Conservation (phyloP, 176 grass and related monocot species). For the Eragrostis nindensis region DNA sequence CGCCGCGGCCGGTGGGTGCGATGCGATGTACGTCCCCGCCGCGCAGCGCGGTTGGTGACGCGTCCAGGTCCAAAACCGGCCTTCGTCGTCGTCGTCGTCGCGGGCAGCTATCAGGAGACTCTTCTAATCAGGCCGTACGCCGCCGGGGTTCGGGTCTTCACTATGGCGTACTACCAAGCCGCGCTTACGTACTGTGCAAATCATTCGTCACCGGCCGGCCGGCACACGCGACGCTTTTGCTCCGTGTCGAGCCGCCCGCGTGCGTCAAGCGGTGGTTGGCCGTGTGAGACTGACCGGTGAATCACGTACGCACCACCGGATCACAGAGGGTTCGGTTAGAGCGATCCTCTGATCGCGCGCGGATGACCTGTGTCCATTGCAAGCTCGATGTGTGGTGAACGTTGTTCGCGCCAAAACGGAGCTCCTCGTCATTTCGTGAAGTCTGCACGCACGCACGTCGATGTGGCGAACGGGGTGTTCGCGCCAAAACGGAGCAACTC, state of each 20-base stretch:
- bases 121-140: no score
- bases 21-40: not conserved
- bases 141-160: not conserved
- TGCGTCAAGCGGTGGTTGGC: not conserved
- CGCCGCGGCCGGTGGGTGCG: not conserved
- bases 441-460: no score
- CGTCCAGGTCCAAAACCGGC: not conserved
- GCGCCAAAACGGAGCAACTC: no score
- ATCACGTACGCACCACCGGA: no score
- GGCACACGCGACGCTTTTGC: no score
- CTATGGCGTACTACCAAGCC: not conserved
- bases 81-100: not conserved
- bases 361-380: no score
- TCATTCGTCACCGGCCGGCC: not conserved
- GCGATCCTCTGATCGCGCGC: not conserved
- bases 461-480: no score
- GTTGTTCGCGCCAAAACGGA: no score
- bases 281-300: not conserved
- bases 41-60: conserved; percentile 14
- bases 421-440: no score
- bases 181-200: not conserved
- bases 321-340: not conserved
- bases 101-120: not conserved
- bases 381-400: no score
- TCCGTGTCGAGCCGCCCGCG: no score